A percentile compares a stretch with the other conserved stretches of the same genome.
Evolutionary conservation across 1,284 basidiomycete species (phyloP).

Genomic region (Athelia sp.): DNA sequence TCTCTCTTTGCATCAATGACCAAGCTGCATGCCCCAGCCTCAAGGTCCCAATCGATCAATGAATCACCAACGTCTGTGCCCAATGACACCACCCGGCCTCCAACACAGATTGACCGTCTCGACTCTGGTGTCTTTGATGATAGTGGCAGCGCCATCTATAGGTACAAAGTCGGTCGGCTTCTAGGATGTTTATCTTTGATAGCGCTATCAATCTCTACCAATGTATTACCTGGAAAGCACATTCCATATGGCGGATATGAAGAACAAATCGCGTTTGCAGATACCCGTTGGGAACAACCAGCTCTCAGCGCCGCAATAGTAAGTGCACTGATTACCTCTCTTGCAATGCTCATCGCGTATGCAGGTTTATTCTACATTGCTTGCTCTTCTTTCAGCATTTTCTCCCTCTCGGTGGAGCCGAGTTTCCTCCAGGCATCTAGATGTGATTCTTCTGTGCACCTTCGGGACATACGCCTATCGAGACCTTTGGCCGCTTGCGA

Average conservation of each 20-base stretch:
- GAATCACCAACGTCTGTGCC: too few species aligned
- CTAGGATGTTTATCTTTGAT: conserved; percentile 31
- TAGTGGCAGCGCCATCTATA: conserved; percentile 25
- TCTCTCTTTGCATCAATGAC: conserved; percentile 11
- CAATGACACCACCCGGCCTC: conserved; percentile 5
- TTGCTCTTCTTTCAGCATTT: conserved; percentile 5
- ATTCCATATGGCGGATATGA: neutral
- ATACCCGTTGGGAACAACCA: conserved; percentile 14
- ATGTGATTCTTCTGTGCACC: conserved; percentile 21
- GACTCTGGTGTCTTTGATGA: conserved; percentile 19
- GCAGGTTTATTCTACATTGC: conserved; percentile 13
- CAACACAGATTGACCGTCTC: conserved; percentile 9
- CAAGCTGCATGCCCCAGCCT: conserved; percentile 8
- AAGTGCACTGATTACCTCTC: conserved; percentile 4
- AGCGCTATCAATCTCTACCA: conserved; percentile 27
- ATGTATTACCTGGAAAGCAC: conserved; percentile 9
- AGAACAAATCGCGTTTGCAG: conserved; percentile 5
- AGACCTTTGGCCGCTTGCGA: conserved; percentile 49
- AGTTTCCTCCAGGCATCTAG: conserved; percentile 5
- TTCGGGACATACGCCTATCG: conserved; percentile 42
- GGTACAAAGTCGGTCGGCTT: conserved; percentile 31
- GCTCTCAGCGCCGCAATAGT: conserved; percentile 8
- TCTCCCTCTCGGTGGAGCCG: neutral
- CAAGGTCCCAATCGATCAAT: too few species aligned
- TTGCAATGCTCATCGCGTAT: neutral